These are phyloP conservation scores for Echinochloa phyllopogon DNA, from an alignment of 176 grass and related monocot genomes.

Conservation along the genomic window DNA sequence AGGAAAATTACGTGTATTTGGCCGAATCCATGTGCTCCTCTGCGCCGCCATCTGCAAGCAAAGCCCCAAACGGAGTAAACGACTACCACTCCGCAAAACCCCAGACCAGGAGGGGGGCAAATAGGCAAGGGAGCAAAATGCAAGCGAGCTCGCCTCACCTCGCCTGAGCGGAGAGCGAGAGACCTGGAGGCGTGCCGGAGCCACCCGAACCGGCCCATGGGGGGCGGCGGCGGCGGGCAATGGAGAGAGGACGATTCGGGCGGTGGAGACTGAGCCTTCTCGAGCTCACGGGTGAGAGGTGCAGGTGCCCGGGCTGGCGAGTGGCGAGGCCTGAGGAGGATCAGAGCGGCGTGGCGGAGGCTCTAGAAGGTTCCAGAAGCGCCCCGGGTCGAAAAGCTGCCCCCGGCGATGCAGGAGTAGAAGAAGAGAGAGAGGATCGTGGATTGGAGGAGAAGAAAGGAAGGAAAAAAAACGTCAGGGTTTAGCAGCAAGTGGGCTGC, in stretches of 20 bases:
- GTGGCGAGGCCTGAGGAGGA: background rate
- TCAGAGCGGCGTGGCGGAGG: background rate
- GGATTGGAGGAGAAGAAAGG: slow-evolving; percentile 48
- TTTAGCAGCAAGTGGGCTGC: background rate
- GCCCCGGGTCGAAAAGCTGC: background rate
- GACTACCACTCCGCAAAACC: background rate
- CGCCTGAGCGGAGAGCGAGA: slow-evolving; percentile 39
- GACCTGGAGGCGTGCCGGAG: slow-evolving; percentile 50
- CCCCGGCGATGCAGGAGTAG: background rate
- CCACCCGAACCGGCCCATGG: slow-evolving; percentile 52
- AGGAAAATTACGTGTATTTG: slow-evolving; percentile 37
- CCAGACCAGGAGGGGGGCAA: slow-evolving; percentile 1
- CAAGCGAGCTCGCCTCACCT: slow-evolving; percentile 44
- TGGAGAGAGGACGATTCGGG: background rate
- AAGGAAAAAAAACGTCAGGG: slow-evolving; percentile 1
- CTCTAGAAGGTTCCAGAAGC: slow-evolving; percentile 22
- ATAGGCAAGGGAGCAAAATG: background rate
- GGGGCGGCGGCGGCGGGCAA: slow-evolving; percentile 15
- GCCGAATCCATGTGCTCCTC: slow-evolving; percentile 35
- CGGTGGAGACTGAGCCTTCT: background rate
- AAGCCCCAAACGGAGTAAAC: slow-evolving; percentile 1
- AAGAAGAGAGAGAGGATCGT: background rate
- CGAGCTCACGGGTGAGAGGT: background rate
- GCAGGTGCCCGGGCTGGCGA: background rate
- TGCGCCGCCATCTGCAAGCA: slow-evolving; percentile 36